A percentile compares a stretch with the other conserved stretches of the same genome.
These are phyloP conservation scores for Acanthamoeba divionensis DNA, from an alignment of 208 protist species.

Conservation along the genomic window DNA sequence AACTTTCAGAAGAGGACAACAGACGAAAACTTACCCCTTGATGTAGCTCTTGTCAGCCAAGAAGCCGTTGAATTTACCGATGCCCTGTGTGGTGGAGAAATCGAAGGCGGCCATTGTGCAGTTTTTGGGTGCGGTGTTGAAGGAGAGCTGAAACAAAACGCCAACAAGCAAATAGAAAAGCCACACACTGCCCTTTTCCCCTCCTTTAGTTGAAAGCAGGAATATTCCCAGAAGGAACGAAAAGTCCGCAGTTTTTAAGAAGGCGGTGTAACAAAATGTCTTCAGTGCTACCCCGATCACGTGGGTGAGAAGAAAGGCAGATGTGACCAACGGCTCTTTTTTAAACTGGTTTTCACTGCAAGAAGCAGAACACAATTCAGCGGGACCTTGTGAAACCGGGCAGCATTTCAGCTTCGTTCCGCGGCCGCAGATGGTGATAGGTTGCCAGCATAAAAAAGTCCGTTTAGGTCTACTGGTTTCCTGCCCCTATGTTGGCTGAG, in stretches of 20 bases:
- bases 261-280: no score
- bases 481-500: no score
- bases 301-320: not conserved
- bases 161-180: not conserved
- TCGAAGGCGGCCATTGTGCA: conserved; percentile 51
- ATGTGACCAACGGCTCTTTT: not conserved
- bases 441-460: no score
- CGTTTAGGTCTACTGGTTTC: no score
- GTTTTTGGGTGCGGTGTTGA: not conserved
- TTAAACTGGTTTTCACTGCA: not conserved
- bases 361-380: no score
- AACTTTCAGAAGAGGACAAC: no score
- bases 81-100: not conserved
- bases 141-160: not conserved
- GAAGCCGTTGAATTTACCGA: conserved; percentile 59
- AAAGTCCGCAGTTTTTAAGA: not conserved
- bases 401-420: no score
- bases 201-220: not conserved
- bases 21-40: conserved; percentile 43
- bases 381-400: no score
- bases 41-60: conserved; percentile 66
- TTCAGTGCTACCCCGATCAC: no score
- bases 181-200: no score
- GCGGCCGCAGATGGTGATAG: no score
- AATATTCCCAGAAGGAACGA: not conserved